These are phyloP conservation scores for Pseudocercospora cruenta DNA, from an alignment of 2,329 filamentous ascomycete genomes.

Conservation along the genomic window DNA sequence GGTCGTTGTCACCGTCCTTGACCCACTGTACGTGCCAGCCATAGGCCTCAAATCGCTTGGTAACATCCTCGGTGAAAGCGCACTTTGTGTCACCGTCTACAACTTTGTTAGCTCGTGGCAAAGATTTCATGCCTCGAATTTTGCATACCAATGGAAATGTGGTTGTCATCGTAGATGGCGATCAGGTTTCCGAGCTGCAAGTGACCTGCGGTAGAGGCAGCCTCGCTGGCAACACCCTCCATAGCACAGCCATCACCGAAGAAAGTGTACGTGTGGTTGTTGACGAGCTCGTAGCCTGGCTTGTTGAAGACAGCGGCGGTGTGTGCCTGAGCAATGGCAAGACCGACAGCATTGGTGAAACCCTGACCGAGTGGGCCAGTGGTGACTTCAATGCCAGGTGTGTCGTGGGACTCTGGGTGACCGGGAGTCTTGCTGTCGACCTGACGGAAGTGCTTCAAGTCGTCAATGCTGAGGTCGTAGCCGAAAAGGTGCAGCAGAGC, in stretches of 20 bases:
- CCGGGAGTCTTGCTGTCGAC: conserved; percentile 85
- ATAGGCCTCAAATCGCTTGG: conserved; percentile 93
- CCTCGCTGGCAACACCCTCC: conserved; percentile 80
- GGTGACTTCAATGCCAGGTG: conserved; percentile 95
- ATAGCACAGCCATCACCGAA: conserved; percentile 98
- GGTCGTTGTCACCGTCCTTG: conserved; percentile 84
- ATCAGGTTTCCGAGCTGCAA: conserved; percentile 98
- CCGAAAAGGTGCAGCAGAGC: conserved; percentile 95
- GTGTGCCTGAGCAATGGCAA: conserved; percentile 95
- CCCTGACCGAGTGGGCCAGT: conserved; percentile 97
- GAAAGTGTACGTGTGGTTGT: conserved; percentile 97
- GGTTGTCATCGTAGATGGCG: conserved; percentile 97
- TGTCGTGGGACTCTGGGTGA: conserved; percentile 96
- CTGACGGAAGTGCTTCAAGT: conserved; percentile 92
- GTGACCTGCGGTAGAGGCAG: conserved; percentile 89
- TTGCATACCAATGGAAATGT: conserved; percentile 76
- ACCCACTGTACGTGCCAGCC: conserved; percentile 92
- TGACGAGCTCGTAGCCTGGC: conserved; percentile 83
- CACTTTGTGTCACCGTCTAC: conserved; percentile 91
- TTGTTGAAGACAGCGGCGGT: conserved; percentile 94
- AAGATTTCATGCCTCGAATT: not conserved
- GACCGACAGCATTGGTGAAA: conserved; percentile 95
- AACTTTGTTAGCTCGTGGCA: conserved; percentile 20
- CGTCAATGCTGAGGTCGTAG: conserved; percentile 82
- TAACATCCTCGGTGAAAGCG: conserved; percentile 95